Percentiles rank a stretch among this genome's conserved stretches.
Evolutionary conservation across 306 rosid species (phyloP).

Genomic region (Sindora glabra): DNA sequence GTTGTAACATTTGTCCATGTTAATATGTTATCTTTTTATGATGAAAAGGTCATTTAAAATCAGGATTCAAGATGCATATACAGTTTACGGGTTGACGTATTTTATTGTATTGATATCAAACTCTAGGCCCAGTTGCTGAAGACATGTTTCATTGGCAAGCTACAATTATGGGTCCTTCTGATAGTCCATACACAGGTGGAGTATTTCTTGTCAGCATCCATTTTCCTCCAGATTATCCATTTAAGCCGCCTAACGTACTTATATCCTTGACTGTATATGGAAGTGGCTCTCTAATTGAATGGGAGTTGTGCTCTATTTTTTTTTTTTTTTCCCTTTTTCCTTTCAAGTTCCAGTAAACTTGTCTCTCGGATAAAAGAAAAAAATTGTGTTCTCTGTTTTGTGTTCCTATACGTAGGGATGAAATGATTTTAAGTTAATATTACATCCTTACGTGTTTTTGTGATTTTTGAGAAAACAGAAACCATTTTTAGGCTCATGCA

Average conservation of each 20-base stretch:
- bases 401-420: not conserved
- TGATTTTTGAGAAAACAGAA: not conserved
- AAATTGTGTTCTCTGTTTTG: too few relatives aligned
- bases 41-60: not conserved
- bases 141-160: constrained; percentile 66
- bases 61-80: not conserved
- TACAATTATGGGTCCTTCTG: constrained; percentile 72
- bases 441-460: not conserved
- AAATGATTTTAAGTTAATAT: not conserved
- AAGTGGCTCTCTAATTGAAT: not conserved
- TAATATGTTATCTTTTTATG: too few relatives aligned
- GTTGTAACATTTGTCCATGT: too few relatives aligned
- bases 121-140: constrained; percentile 58
- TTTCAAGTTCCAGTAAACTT: not conserved
- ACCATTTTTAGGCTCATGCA: not conserved
- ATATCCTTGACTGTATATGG: not conserved
- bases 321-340: not conserved
- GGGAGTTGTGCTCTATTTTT: not conserved
- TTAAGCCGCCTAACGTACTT: constrained; percentile 56
- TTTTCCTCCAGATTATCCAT: constrained; percentile 56
- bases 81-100: not conserved
- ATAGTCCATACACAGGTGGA: constrained; percentile 64
- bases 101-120: constrained; percentile 9
- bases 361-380: too few relatives aligned
- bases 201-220: constrained; percentile 59